phyloP scores from a whole-genome alignment of 108 stramenopile genomes.

The Skeletonema grethae region DNA sequence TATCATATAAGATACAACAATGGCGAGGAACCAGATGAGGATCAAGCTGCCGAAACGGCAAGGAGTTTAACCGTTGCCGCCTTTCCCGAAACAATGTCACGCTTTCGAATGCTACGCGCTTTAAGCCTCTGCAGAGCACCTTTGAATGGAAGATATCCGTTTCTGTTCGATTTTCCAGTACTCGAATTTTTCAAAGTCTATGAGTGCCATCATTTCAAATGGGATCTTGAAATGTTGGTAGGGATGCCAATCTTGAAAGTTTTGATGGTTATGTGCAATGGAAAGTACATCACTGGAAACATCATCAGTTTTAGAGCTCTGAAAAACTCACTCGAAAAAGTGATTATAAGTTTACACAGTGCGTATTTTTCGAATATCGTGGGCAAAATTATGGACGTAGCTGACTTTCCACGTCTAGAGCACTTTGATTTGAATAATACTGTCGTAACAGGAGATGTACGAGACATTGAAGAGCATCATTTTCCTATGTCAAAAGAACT shows the following conservation, averaged over 20 bases:
- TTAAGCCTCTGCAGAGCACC: neutral
- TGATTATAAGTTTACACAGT: neutral
- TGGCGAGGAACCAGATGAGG: too few species aligned
- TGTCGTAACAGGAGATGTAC: neutral
- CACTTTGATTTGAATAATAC: neutral
- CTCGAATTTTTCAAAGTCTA: neutral
- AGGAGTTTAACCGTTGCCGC: too few species aligned
- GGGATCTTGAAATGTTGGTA: constrained; percentile 8
- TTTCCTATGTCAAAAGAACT: neutral
- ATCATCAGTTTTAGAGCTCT: constrained; percentile 6
- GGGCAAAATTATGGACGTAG: neutral
- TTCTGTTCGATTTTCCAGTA: neutral
- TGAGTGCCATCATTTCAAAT: neutral
- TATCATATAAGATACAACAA: too few species aligned
- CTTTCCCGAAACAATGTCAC: too few species aligned
- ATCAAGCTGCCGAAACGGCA: too few species aligned
- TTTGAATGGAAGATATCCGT: constrained; percentile 7
- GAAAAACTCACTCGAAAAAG: constrained; percentile 8
- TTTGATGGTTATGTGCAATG: neutral
- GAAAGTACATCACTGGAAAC: neutral
- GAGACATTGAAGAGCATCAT: neutral
- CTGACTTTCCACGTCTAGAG: neutral
- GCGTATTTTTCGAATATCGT: neutral
- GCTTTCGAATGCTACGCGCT: too few species aligned
- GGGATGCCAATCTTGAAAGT: neutral